Base-by-base conservation (phyloP, 225 moss, liverwort and hornwort genomes). In the Rhytidiadelphus loreus region DNA sequence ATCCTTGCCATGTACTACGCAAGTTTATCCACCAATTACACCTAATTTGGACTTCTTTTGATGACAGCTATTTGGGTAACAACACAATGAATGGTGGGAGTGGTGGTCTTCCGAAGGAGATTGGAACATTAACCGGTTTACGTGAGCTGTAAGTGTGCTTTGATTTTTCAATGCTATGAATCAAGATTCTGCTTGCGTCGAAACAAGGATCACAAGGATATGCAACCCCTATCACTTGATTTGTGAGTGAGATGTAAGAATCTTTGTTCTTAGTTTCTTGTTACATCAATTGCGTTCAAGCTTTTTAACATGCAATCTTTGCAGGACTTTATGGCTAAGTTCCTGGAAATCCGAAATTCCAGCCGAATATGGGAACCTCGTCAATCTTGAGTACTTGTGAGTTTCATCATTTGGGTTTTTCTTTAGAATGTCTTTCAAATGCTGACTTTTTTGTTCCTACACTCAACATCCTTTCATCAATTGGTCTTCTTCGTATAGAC, bases 311-410 rank as follows among this genome's bases (percentile, higher is more conserved):
- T 28, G 63, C 61, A 62, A 70, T 29, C 17, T 15, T 55, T 74
- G 81, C 93, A 93, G 93, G 93, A 89, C 93, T 73, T 66, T 91
- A 22, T 93, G 93, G 93, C 66, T 60, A 20, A 91, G 4, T 58
- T 8, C 26, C 11, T 93, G 85, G 86, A 80, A 70, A 6, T 86
- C 91, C 11, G 43, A 89, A 86, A 91, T 93, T 70, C 93, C 93
- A 70, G 39, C 19, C 17, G 91, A 91, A 74, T 82, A 91, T 80
- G 91, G 89, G 62, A 91, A 89, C 11, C 91, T 93, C 20, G 72
- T 86, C 85, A 89, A 93, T 28, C 91, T 93, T 20, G 80, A 91
- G 61, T 93, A 91, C 76, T 84, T 93, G 93, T 93, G 43, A 91
- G 93, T 86, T 59, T 77, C 12, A 12, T 56, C 59, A 48, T 68